phyloP scores from a whole-genome alignment of 2,329 filamentous ascomycete genomes.

The Pseudocercospora fijiensis region DNA sequence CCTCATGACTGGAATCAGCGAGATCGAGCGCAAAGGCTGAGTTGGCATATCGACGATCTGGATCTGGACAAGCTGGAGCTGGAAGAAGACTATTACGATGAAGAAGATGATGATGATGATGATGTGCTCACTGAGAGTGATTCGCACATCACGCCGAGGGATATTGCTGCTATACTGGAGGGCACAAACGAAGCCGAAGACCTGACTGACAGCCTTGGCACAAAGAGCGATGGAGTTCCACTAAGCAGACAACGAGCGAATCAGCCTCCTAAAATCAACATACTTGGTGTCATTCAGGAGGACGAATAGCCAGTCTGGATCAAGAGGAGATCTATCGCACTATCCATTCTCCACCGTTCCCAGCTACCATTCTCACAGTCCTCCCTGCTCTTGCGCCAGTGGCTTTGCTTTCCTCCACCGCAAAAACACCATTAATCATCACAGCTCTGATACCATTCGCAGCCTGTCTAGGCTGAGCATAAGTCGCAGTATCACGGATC shows the following conservation, averaged over 20 bases:
- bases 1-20: not conserved
- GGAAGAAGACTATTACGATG: not conserved
- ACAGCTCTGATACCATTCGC: constrained; percentile 31
- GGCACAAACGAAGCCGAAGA: not conserved
- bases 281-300: not conserved
- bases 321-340: constrained; percentile 4
- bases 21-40: not conserved
- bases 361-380: constrained; percentile 26
- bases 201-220: not conserved
- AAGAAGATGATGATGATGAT: not conserved
- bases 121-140: not conserved
- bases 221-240: not conserved
- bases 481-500: constrained; percentile 32
- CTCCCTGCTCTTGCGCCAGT: constrained; percentile 26
- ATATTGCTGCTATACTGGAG: not conserved
- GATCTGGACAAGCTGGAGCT: not conserved
- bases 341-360: constrained; percentile 9
- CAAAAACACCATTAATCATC: constrained; percentile 31
- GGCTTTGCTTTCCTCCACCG: constrained; percentile 29
- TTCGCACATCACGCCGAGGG: not conserved
- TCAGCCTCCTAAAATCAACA: not conserved
- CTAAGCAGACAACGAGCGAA: not conserved
- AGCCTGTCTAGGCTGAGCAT: constrained; percentile 28
- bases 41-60: not conserved
- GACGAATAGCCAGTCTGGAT: not conserved